Evolutionary conservation across 225 moss, liverwort and hornwort genomes (phyloP), one percentile per base, ranked within the genome.

Genomic region (Asterella californica): DNA sequence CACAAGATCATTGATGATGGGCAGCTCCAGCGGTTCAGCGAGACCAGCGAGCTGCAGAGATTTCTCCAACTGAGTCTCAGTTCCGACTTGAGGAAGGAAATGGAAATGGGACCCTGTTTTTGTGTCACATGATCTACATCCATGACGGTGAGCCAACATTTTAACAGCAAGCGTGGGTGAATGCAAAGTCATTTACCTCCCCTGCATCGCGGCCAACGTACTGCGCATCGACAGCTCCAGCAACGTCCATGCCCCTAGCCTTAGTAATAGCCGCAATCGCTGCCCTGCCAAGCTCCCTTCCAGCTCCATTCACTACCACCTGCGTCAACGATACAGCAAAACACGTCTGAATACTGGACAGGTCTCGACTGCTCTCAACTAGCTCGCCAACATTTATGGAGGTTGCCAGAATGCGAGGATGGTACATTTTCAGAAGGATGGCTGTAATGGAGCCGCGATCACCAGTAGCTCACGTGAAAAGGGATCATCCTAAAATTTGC

Each of bases 231-330:
- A 96, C 85, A 15, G 92, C 94, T 48, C 96, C 96, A 5, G 89
- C 91, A 54, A 96, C 72, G 69, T 84, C 83, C 96, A 96, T 96
- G 57, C 94, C 93, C 47, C 94, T 86, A 10, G 96, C 91, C 78
- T 84, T 93, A 27, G 79, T 80, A 54, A 96, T 81, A 25, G 96
- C 94, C 49, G 29, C 79, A 67, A 94, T 89, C 11, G 92, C 91
- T 18, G 91, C 87, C 81, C 83, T 90, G 32, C 96, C 94, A 11
- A 94, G 53, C 37, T 84, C 89, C 65, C 88, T 93, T 24, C 85
- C 88, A 55, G 89, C 92, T 83, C 92, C 96, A 78, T 90, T 94
- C 74, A 96, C 90, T 48, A 96, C 90, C 38, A 96, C 96, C 85
- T 90, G 78, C 3, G 52, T 55, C 57, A 53, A 33, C 70, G n/a